Base-by-base conservation (phyloP, 495 filamentous ascomycete species). In the Hamigera avellanea region DNA sequence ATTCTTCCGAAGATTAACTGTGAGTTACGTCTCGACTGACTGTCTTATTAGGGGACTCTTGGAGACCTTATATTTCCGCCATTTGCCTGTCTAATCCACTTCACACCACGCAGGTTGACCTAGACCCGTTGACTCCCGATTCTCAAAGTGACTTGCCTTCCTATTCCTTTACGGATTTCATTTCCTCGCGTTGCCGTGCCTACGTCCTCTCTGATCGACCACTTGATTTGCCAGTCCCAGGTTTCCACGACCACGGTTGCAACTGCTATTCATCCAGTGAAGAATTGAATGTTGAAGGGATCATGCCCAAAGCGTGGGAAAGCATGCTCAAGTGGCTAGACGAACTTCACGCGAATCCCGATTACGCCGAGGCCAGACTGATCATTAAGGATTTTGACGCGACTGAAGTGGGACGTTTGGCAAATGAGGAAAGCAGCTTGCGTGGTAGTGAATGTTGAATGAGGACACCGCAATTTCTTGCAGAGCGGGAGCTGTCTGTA, bases 161-260 rank as follows among this genome's bases (percentile, higher is more conserved):
- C 0, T 17, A 30, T 1, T 57, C 58, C 0, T 66, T 69, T 38
- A 35, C 48, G 0, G 37, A 45, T 1, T 69, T 67, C 19, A 6
- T 66, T 2, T 49, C 49, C 21, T 53, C 79, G 57, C 75, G 75
- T 16, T 69, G 64, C 27, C 72, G 79, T 16, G 75, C 66, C 4
- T 86, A 81, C 44, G 42, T 72, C n/a, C 50, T 69, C 14, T 72
- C 70, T n/a, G 8, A 53, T 0, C 50, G 69, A 9, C 63, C 64
- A 0, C 38, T 66, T 1, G 76, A 68, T 18, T 56, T 54, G 3
- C 65, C 61, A 5, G 48, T 81, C 16, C 52, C 66, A 7, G 69
- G 68, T 6, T 48, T 49, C 19, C 36, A 43, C 3, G 32, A 49
- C 0, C 44, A 57, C 27, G 64, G 65, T 2, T 69, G 67, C 39